Evolutionary conservation across 1,139 yeast species (phyloP), one percentile per base, ranked within the genome.

Genomic region (Nakaseomyces kungkrabaensis): DNA sequence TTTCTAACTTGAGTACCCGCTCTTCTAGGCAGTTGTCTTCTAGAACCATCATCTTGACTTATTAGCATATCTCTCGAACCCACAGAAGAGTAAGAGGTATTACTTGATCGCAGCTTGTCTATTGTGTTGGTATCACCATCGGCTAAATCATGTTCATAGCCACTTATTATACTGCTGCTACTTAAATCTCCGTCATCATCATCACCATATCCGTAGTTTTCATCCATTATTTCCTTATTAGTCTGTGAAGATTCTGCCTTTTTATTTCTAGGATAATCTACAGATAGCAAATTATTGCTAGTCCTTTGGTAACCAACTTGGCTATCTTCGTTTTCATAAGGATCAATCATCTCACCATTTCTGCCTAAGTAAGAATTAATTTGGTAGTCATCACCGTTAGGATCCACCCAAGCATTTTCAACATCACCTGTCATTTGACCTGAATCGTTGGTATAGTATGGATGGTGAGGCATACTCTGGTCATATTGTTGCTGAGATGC

Each of bases 321-420:
- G 38, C 29, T 43, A 13, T 46, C 50, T 7, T 40, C 42, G 22
- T 44, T 34, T 11, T 50, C 52, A 47, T 64, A 66, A 5, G 70
- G 69, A 51, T 66, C 64, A 4, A 62, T 61, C 67, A 66, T 62
- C 31, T 65, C 66, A 42, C 68, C 68, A 44, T 63, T 56, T 47
- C 58, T 63, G 44, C 59, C 65, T 37, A 65, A 45, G 49, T 62
- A 66, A 10, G 70, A 61, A 47, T 61, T 63, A 41, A 66, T 62
- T 49, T 62, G 65, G 47, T 66, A 66, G 41, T 66, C 68, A 49
- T 66, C 68, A 34, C 70, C 69, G 40, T 54, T 57, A 43, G 61
- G 66, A 48, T 65, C 68, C 17, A 64, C 56, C 44, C 62, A 63
- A 24, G 53, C 56, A 24, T 49, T 53, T 43, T 62, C 61, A 1